Percentiles rank a stretch among this genome's conserved stretches.
Evolutionary conservation across 208 protist genomes (phyloP).

Genomic region (Angomonas ambiguus): DNA sequence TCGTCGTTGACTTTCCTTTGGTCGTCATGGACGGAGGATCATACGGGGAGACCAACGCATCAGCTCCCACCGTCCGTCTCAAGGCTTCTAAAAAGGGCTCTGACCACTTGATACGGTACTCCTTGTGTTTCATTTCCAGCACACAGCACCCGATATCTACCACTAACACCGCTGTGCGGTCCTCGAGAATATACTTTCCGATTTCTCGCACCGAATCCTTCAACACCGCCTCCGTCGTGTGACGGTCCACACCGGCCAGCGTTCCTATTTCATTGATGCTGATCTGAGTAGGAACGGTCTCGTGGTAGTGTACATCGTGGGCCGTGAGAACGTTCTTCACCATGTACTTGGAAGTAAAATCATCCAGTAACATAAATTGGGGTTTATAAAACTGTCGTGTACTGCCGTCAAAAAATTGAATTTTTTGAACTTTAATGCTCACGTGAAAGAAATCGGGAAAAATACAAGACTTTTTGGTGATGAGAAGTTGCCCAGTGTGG

Average conservation of each 20-base stretch:
- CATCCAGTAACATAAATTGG: slow-evolving; percentile 72
- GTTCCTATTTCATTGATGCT: slow-evolving; percentile 40
- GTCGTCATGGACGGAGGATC: slow-evolving; percentile 62
- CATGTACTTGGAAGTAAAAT: slow-evolving; percentile 82
- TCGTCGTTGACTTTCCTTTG: slow-evolving; percentile 21
- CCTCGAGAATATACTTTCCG: slow-evolving; percentile 76
- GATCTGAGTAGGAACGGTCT: slow-evolving; percentile 43
- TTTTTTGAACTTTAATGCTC: slow-evolving; percentile 70
- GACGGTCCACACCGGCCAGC: slow-evolving; percentile 43
- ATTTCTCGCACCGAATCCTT: slow-evolving; percentile 80
- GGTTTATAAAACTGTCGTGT: slow-evolving; percentile 64
- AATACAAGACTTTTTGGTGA: slow-evolving; percentile 58
- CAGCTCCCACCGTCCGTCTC: slow-evolving; percentile 25
- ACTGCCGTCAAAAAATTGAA: slow-evolving; percentile 41
- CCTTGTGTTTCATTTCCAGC: slow-evolving; percentile 59
- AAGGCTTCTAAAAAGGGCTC: slow-evolving; percentile 43
- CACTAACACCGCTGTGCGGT: slow-evolving; percentile 39
- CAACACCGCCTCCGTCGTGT: slow-evolving; percentile 68
- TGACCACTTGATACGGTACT: slow-evolving; percentile 80
- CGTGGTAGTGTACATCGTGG: slow-evolving; percentile 76
- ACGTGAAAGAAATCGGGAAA: slow-evolving; percentile 76
- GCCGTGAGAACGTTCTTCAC: slow-evolving; percentile 73
- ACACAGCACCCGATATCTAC: slow-evolving; percentile 71
- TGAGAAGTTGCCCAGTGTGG: slow-evolving; percentile 52
- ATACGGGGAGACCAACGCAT: slow-evolving; percentile 42